Base-by-base conservation (phyloP, 371 early-diverging fungal genomes). In the Actinomortierella wolfii region DNA sequence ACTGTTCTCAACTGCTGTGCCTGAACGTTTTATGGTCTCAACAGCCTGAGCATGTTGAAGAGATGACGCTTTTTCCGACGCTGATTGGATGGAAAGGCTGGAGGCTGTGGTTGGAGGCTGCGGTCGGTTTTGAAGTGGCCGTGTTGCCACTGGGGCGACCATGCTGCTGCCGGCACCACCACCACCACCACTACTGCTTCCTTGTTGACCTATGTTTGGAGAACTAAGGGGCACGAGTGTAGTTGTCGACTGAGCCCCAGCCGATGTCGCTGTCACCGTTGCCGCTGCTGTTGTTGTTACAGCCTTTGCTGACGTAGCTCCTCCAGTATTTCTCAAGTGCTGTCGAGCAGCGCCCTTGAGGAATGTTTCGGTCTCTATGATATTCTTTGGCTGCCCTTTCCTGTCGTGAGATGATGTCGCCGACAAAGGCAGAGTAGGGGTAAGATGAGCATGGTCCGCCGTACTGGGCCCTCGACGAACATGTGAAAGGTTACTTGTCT, bases 181-280 rank as follows among this genome's bases (percentile, higher is more conserved):
- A 28, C 26, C 46, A 44, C 17, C 47, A 50, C 2, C 14, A 51
- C 25, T 61, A 66, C 29, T 63, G 61, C 54, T n/a, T n/a, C n/a
- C n/a, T n/a, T n/a, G n/a, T n/a, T 34, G 34, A 11, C 34, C 11
- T 68, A 67, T 57, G 70, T 65, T 8, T 65, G 70, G 15, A 68
- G 41, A 48, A 61, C 67, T 45, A 70, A 64, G 26, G 65, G 68
- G 17, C 60, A 65, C 21, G 65, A 49, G 14, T 64, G 24, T 21
- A 61, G 67, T 20, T 75, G 80, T 28, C 70, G 61, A 1, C 60
- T 56, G 14, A 68, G 58, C 18, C 49, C 42, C 18, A 58, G 67
- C 17, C 66, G 62, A 5, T 76, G 58, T 40, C 68, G 71, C 26
- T 68, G 61, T 13, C 67, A 61, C 21, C 71, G 68, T 40, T 79